phyloP scores from a whole-genome alignment of 257 asterid genomes.

The Fraxinus americana region DNA sequence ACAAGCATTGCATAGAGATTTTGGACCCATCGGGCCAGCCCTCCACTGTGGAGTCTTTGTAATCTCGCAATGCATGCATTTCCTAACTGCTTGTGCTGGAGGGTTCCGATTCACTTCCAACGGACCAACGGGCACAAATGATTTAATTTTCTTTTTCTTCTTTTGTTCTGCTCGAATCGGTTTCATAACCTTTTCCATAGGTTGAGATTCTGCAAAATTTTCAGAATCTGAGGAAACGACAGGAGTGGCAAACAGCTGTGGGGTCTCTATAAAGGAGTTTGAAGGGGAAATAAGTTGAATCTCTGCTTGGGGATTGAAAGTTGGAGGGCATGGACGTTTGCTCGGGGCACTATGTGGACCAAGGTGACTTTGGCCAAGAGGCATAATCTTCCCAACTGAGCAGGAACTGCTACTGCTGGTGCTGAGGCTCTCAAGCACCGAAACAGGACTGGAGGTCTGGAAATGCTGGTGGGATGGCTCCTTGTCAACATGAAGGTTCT shows the following conservation, averaged over 20 bases:
- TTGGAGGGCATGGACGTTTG: conserved; percentile 80
- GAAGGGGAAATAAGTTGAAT: conserved; percentile 54
- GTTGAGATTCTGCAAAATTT: conserved; percentile 44
- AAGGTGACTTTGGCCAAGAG: conserved; percentile 49
- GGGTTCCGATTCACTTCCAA: conserved; percentile 29
- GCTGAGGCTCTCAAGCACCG: conserved; percentile 82
- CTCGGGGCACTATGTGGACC: conserved; percentile 88
- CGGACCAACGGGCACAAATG: conserved; percentile 27
- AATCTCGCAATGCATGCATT: conserved; percentile 60
- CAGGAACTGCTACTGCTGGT: conserved; percentile 57
- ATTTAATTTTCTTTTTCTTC: conserved; percentile 62
- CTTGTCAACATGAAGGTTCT: conserved; percentile 27
- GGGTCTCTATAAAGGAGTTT: conserved; percentile 35
- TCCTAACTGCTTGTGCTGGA: conserved; percentile 45
- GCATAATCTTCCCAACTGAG: conserved; percentile 50
- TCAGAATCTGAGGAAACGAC: conserved; percentile 40
- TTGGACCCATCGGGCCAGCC: conserved; percentile 69
- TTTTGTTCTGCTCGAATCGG: conserved; percentile 38
- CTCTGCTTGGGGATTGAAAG: conserved; percentile 59
- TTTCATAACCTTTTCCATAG: conserved; percentile 29
- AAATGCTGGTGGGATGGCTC: conserved; percentile 39
- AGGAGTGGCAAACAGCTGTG: conserved; percentile 36
- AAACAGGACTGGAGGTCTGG: conserved; percentile 74
- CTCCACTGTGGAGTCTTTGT: conserved; percentile 71
- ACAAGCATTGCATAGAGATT: conserved; percentile 66